Evolutionary conservation across 768 basidiomycete genomes (phyloP), one percentile per base, ranked within the genome.

Genomic region (Multifurca ochricompacta): DNA sequence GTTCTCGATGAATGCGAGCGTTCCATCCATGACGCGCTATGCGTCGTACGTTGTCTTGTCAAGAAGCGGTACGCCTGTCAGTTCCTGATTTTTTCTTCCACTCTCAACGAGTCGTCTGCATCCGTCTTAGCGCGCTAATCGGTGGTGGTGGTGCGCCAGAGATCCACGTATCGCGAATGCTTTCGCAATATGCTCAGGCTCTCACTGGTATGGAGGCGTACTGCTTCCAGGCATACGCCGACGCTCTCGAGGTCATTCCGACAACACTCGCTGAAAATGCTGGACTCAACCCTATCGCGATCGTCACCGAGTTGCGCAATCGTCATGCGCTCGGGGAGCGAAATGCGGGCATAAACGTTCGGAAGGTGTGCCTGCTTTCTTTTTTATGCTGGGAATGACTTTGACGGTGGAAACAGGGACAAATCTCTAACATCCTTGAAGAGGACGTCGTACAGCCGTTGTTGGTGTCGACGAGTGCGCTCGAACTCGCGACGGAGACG

Each of bases 151-250:
- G 95, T 47, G 94, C 96, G 13, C 96, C 96, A 10, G 96, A 99
- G 70, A 97, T 98, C 60, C 91, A 98, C 66, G 88, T 95, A 39
- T 98, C 96, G 10, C 83, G 94, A 47, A 73, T 88, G 62, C 77
- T 99, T 44, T 85, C 91, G 1, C 90, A 96, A 68, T 81, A 95
- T 63, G 83, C 93, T 1, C 91, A 95, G 61, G 87, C 91, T 1
- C 77, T 98, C 57, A 95, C 87, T 70, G 95, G 96, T 45, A 97
- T 97, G 87, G 94, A 98, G 69, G 91, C 95, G 8, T 98, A 97
- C 70, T 98, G 96, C 70, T 96, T 97, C 83, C 91, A 96, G 64
- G 94, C 93, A 3, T 99, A 92, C 65, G 94, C 96, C 27, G 95
- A 98, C 64, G 93, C 96, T 1, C 78, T 99, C 45, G 96, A 98